These are phyloP conservation scores for Ceratocystis cacaofunesta DNA, from an alignment of 2,329 filamentous ascomycete genomes.

Conservation along the genomic window DNA sequence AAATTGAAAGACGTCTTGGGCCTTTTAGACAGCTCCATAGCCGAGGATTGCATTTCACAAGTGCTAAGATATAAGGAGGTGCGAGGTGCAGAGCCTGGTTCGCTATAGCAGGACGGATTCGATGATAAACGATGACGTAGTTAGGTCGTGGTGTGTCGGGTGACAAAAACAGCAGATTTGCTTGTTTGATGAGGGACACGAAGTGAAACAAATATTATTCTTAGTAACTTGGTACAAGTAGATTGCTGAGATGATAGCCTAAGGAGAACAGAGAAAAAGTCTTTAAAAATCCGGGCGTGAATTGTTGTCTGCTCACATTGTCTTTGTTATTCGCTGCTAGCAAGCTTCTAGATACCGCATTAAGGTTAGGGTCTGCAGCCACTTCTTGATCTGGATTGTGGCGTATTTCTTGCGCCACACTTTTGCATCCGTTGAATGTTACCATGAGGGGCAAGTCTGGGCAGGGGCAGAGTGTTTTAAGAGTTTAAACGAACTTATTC, in stretches of 20 bases:
- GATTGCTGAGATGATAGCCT: too few relatives aligned
- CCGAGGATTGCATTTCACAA: background rate
- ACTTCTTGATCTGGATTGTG: background rate
- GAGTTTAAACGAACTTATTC: background rate
- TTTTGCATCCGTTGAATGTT: background rate
- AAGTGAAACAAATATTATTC: background rate
- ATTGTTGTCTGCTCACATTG: background rate
- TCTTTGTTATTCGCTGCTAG: background rate
- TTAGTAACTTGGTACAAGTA: background rate
- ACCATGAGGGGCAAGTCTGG: background rate
- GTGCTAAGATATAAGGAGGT: background rate
- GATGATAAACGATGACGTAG: slow-evolving; percentile 2
- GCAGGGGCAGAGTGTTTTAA: background rate
- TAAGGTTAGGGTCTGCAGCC: background rate
- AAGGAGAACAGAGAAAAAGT: too few relatives aligned
- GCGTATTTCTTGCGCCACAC: background rate
- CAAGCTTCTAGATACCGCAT: background rate
- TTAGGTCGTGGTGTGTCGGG: background rate
- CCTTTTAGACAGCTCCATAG: background rate
- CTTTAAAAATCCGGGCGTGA: background rate
- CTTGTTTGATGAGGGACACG: background rate
- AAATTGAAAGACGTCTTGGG: background rate
- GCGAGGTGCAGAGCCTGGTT: background rate
- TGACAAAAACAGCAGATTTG: background rate
- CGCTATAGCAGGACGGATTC: background rate